Base-by-base conservation (phyloP, 2,329 filamentous ascomycete genomes). In the Sporothrix sp. region DNA sequence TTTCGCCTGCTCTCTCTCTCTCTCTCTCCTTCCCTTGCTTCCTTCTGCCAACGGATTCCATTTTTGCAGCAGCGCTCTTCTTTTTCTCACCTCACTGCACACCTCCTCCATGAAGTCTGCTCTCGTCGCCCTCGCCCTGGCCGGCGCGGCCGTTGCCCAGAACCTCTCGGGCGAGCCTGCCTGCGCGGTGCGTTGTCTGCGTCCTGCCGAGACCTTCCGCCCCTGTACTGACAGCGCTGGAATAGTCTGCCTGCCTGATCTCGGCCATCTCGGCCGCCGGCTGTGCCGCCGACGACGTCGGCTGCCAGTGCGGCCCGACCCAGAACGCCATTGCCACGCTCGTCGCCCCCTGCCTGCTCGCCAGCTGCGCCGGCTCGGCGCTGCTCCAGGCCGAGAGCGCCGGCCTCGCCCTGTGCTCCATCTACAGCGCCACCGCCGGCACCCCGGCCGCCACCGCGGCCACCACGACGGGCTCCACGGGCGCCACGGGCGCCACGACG, bases 301-400 rank as follows among this genome's bases (percentile, higher is more conserved):
- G 60, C 46, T 80, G 76, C 68, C 73, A 75, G 58, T 79, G 76
- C 66, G 74, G 64, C 3, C 56, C 60, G 7, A 62, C 58, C 0
- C 56, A 66, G 55, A 28, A 58, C 13, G 56, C 51, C 50, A 69
- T 70, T 51, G 62, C 52, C 52, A 50, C 35, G 42, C 47, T 53
- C 51, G 63, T 58, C 20, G 61, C 58, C 0, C 51, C 60, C 5
- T 69, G 67, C 54, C 60, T 70, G 21, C 36, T 68, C 16, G 7
- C 28, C 3, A 51, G 51, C 44, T 71, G 68, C 61, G 32, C 55
- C 10, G 44, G 16, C 47, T 23, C 39, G 3, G 59, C 61, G 7
- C 56, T 71, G 14, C 21, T 51, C 7, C 39, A 55, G 14, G 67
- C 65, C 14, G 54, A 61, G 48, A 59, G 57, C 27, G 61, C 62